Evolutionary conservation across 768 basidiomycete genomes (phyloP), one percentile per base, ranked within the genome.

Genomic region (Boletus barrowsii): DNA sequence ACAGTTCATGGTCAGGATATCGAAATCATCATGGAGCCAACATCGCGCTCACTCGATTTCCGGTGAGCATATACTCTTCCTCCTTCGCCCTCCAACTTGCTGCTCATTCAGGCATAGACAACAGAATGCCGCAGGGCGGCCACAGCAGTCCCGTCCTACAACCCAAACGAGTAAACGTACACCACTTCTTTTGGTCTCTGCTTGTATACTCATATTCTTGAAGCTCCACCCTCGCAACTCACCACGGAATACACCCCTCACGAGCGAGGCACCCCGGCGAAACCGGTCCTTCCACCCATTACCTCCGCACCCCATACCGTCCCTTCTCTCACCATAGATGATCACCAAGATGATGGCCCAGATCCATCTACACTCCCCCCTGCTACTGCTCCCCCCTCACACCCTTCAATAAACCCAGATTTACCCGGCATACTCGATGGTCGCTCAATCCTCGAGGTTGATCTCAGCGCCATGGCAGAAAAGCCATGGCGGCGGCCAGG

Each of bases 401-500:
- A 93, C 61, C 93, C 94, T 5, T 66, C 73, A 26, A 84, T 95
- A 58, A 88, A 93, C 59, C 86, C 86, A 15, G 74, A 79, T 18
- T 77, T 75, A 10, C 74, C 83, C 10, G 91, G 89, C 8, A 76
- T 80, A 32, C 72, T 90, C 42, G 83, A 90, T 63, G 84, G 91
- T 10, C 86, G 82, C 48, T 87, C 84, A 29, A 89, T 97, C 42
- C 82, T 92, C 35, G 94, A 97, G 51, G 79, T 93, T 26, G 95
- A 97, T 67, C 62, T 96, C 46, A 79, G 69, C 42, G 82, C 83
- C 26, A 77, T 88, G 76, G 73, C 79, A 10, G 89, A 92, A 57
- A 96, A 96, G 65, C 86, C 87, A 5, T 99, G 97, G 97, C 77
- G 97, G 57, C 74, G 86, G 54, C 89, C 94, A 9, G 97, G 97